Evolutionary conservation across 805 yeast species (phyloP), one percentile per base, ranked within the genome.

Genomic region (Isabelozyma rhagii): DNA sequence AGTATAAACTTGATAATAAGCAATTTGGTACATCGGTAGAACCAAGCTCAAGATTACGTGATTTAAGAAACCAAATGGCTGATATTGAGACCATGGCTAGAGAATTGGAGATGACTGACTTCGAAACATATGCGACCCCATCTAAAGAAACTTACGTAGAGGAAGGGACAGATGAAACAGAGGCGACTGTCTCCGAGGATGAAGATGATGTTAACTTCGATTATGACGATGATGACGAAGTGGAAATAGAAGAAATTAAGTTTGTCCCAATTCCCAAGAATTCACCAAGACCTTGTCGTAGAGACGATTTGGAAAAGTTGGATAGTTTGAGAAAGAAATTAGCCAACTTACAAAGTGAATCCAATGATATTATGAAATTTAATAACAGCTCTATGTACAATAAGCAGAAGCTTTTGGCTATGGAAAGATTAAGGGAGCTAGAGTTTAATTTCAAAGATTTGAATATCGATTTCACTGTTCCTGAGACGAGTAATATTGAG

Each of bases 31-130:
- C 78, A 10, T 74, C 77, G 28, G 79, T 84, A 27, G 96, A 89
- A 62, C 96, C 97, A 3, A 86, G 87, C 58, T 79, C 87, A 3
- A 74, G 93, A 55, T 69, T 91, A 46, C 77, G 94, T 52, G 84
- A 82, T 42, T 74, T 92, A 57, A 76, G 97, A 48, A 89, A 85
- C 58, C 80, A 85, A 62, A 90, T 90, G 96, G 96, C 88, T 51
- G 85, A 82, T 54, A 76, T 92, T 47, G 96, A 89, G 62, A 79
- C 81, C 44, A 88, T 89, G 71, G 97, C 97, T 0, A 73, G 96
- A 52, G 88, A 87, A 59, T 75, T 93, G 51, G 97, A 93, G 63
- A 85, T 83, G 80, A 86, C 88, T 17, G 94, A 90, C 55, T 91
- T 89, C 59, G 85, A 80, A 46, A 67, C 63, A 10, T 73, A 72